Percentiles rank a stretch among this genome's conserved stretches.
Conservation (phyloP, 2,329 filamentous ascomycete species). For the Ceratocystis ficicola region DNA sequence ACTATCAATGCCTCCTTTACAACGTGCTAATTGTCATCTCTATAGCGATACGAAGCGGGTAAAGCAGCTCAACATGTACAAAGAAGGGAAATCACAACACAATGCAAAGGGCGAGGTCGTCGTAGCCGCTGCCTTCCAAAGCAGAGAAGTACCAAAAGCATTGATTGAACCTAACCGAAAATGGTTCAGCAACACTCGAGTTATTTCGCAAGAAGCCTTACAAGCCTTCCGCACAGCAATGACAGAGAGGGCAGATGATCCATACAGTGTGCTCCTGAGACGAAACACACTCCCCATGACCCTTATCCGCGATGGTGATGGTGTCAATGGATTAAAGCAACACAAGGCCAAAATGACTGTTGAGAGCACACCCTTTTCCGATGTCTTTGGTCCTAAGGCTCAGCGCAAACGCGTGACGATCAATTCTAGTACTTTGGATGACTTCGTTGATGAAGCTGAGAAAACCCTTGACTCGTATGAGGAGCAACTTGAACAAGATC, state of each 20-base stretch:
- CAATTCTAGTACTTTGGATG: conserved; percentile 65
- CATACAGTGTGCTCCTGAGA: conserved; percentile 89
- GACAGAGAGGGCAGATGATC: conserved; percentile 77
- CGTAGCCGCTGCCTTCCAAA: conserved; percentile 74
- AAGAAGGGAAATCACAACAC: conserved; percentile 69
- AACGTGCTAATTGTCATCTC: conserved; percentile 17
- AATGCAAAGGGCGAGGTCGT: conserved; percentile 76
- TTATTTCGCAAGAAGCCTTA: conserved; percentile 79
- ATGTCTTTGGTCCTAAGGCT: conserved; percentile 86
- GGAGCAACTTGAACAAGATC: conserved; percentile 67
- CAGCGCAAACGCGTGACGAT: conserved; percentile 89
- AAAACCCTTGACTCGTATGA: conserved; percentile 72
- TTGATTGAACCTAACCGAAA: conserved; percentile 91
- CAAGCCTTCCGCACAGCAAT: conserved; percentile 82
- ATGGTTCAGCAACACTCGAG: conserved; percentile 90
- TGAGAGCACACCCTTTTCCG: conserved; percentile 70
- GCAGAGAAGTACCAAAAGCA: conserved; percentile 65
- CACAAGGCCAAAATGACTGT: conserved; percentile 91
- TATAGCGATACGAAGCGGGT: conserved; percentile 64
- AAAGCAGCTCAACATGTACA: conserved; percentile 80
- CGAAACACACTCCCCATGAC: conserved; percentile 96
- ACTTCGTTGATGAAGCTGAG: conserved; percentile 67
- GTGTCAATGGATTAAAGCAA: conserved; percentile 72
- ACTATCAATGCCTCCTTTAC: not conserved
- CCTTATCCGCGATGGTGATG: conserved; percentile 65